Base-by-base conservation (phyloP, 495 filamentous ascomycete species). In the Xylaria scruposa region DNA sequence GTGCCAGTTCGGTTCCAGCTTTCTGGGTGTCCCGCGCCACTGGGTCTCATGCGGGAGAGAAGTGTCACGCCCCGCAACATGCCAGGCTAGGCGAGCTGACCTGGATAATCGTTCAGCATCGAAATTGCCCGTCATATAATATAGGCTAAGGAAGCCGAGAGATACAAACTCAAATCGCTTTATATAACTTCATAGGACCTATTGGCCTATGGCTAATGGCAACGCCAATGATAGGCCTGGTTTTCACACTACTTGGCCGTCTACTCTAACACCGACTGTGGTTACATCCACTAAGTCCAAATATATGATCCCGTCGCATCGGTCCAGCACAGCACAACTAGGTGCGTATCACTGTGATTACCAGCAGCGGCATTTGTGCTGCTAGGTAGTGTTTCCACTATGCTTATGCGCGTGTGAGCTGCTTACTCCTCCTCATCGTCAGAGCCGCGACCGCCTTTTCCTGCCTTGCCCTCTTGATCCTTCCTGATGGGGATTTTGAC, bases 401-500 rank as follows among this genome's bases (percentile, higher is more conserved):
- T 21, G 10, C 2, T 38, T 19, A 19, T 38, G 31, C 70, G 78
- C 40, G 9, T 9, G 29, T 5, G 29, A 53, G 19, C 13, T 36
- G 75, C 19, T 31, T 82, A 82, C 31, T 89, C 87, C 31, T 90
- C 91, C 53, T 91, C 89, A n/a, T 89, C 90, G 38, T 90, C 89
- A 24, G 88, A 88, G 63, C 86, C 85, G 56, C 88, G 84, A 60
- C 90, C 88, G 63, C 85, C 88, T 63, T 70, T 70, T 1, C 72
- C 71, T 15, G 86, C 78, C 2, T 86, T 86, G 71, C 91, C 90
- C 19, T 89, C 84, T 3, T 91, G 91, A 74, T 97, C 94, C 81
- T 97, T 97, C 10, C 94, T 85, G 54, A 97, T 97, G 0, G 94
- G 94, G 21, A 97, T 97, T 82, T 97, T 97, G 81, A 97, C 95